Evolutionary conservation across 331 rosid species (phyloP).

Genomic region (Malus hybrid): DNA sequence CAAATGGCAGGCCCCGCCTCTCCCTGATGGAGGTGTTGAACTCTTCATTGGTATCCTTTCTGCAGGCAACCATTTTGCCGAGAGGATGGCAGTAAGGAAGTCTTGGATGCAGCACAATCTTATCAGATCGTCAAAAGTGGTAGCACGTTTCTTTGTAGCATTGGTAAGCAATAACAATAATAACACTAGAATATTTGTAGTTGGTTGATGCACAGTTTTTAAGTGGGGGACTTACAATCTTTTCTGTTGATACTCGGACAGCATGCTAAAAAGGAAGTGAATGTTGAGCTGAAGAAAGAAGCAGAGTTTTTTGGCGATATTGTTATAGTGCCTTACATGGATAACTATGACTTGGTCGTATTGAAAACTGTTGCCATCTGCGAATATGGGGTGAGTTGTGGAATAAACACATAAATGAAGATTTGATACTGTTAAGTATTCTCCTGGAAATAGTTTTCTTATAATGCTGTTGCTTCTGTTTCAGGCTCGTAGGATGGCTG

Average conservation of each 20-base stretch:
- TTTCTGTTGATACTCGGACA: constrained; percentile 27
- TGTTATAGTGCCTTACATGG: constrained; percentile 90
- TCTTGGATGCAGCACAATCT: constrained; percentile 92
- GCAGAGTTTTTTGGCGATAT: constrained; percentile 91
- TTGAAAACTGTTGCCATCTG: constrained; percentile 95
- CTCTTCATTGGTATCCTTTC: constrained; percentile 85
- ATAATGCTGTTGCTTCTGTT: constrained; percentile 15
- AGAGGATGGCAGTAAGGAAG: constrained; percentile 92
- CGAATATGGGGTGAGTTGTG: constrained; percentile 80
- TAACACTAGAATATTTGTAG: constrained; percentile 4
- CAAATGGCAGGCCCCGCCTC: constrained; percentile 65
- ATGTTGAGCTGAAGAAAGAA: constrained; percentile 71
- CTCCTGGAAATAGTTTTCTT: background rate
- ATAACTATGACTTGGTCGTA: constrained; percentile 88
- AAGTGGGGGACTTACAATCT: constrained; percentile 4
- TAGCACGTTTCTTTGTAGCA: constrained; percentile 89
- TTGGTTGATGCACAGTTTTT: background rate
- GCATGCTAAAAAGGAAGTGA: constrained; percentile 67
- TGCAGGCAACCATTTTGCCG: constrained; percentile 94
- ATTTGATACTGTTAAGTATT: background rate
- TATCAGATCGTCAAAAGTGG: constrained; percentile 58
- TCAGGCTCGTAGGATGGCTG: constrained; percentile 66
- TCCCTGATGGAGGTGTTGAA: constrained; percentile 41
- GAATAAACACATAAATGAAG: background rate
- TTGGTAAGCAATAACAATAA: constrained; percentile 42